phyloP scores from a whole-genome alignment of 208 protist genomes.

The Acanthamoeba castellanii region DNA sequence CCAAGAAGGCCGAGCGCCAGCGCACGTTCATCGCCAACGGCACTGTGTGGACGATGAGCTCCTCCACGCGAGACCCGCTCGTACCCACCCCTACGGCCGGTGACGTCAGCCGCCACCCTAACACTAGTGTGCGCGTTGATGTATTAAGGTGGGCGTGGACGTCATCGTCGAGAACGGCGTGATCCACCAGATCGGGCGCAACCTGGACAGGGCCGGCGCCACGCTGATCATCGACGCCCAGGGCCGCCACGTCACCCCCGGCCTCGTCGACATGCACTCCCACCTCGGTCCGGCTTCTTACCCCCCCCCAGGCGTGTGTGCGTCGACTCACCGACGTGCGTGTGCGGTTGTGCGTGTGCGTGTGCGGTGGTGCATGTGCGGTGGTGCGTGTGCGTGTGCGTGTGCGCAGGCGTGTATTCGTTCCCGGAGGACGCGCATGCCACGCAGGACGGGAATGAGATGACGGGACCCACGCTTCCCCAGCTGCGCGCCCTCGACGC shows the following conservation, averaged over 20 bases:
- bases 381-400: no score
- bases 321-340: not conserved
- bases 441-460: constrained; percentile 77
- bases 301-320: not conserved
- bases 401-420: constrained; percentile 51
- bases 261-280: constrained; percentile 51
- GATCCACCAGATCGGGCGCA: not conserved
- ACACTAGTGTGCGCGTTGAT: not conserved
- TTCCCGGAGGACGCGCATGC: constrained; percentile 67
- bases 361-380: no score
- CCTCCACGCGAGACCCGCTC: not conserved
- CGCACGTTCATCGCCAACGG: constrained; percentile 60
- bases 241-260: constrained; percentile 74
- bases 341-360: not conserved
- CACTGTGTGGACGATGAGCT: constrained; percentile 25
- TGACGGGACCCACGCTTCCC: constrained; percentile 72
- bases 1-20: no score
- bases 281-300: not conserved
- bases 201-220: not conserved
- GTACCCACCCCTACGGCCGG: not conserved
- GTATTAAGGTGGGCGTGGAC: not conserved
- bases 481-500: constrained; percentile 76
- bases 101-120: not conserved
- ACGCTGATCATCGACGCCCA: constrained; percentile 33
- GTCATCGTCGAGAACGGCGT: constrained; percentile 36